Percentiles rank a stretch among this genome's conserved stretches.
phyloP scores from a whole-genome alignment of 139 green algal genomes.

The Chlorokybus atmophyticus region DNA sequence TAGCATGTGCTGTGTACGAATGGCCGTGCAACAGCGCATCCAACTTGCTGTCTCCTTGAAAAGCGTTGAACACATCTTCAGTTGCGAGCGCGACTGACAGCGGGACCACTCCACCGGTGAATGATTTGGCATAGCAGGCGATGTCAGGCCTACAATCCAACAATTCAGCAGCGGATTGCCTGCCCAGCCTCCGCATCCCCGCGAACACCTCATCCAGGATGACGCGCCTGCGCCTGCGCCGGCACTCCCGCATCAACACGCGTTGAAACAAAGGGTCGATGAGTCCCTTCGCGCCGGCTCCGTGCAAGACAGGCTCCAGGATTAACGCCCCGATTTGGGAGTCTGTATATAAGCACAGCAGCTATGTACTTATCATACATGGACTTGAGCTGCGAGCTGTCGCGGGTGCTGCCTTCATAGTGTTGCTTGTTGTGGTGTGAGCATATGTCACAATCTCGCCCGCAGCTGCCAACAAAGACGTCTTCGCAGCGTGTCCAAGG shows the following conservation, averaged over 20 bases:
- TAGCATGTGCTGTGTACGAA: conserved; percentile 86
- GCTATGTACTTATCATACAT: no score
- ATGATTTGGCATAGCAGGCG: conserved; percentile 86
- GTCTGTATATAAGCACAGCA: no score
- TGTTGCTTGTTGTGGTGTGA: no score
- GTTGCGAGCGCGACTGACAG: conserved; percentile 70
- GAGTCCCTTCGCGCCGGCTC: conserved; percentile 73
- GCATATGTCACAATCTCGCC: no score
- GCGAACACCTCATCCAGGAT: conserved; percentile 93
- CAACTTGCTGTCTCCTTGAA: conserved; percentile 39
- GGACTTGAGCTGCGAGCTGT: no score
- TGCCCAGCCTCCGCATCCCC: conserved; percentile 72
- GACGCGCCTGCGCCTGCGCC: conserved; percentile 57
- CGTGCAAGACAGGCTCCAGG: conserved; percentile 60
- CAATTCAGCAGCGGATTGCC: conserved; percentile 38
- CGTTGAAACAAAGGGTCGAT: conserved; percentile 84
- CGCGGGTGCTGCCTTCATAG: no score
- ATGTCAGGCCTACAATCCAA: conserved; percentile 74
- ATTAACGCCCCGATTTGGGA: conserved; percentile 45
- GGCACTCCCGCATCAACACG: conserved; percentile 43
- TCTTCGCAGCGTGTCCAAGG: no score
- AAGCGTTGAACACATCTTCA: conserved; percentile 65
- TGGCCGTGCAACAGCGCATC: conserved; percentile 94
- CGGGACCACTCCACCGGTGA: conserved; percentile 68
- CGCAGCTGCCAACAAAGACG: no score